Conservation (phyloP, 495 filamentous ascomycete genomes). For the Trichoderma parareesei region DNA sequence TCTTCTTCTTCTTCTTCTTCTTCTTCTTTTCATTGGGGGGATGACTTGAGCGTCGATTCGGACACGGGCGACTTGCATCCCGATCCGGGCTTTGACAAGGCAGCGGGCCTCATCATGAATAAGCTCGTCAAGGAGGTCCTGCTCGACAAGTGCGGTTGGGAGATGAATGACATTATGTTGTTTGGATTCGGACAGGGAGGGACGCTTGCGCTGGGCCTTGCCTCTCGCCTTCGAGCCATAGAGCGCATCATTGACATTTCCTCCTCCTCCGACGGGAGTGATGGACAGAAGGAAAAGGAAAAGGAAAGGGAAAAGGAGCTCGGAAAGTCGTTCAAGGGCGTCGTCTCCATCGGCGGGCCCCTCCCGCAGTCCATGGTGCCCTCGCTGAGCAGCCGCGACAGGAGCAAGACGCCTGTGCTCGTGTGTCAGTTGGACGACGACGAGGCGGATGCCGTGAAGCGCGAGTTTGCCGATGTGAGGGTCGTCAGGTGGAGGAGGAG, state of each 20-base stretch:
- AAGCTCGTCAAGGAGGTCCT: constrained; percentile 55
- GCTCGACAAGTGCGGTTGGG: constrained; percentile 63
- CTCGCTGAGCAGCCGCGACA: constrained; percentile 33
- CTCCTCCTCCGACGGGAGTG: too few species aligned
- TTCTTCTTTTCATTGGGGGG: constrained; percentile 82
- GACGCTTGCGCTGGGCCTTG: constrained; percentile 59
- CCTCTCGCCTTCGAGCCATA: constrained; percentile 30
- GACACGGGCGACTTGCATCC: constrained; percentile 59
- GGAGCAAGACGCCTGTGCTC: constrained; percentile 64
- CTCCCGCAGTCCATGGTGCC: constrained; percentile 49
- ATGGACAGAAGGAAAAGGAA: background rate
- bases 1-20: constrained; percentile 28
- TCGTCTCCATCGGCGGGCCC: constrained; percentile 69
- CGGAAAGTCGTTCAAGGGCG: constrained; percentile 38
- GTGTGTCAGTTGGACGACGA: constrained; percentile 60
- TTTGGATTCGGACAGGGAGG: constrained; percentile 88
- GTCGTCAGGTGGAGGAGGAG: constrained; percentile 62
- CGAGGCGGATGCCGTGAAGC: constrained; percentile 53
- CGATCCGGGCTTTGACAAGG: constrained; percentile 65
- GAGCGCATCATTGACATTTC: constrained; percentile 22
- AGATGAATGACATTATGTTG: constrained; percentile 58
- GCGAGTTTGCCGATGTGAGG: constrained; percentile 63
- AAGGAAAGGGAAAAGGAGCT: background rate
- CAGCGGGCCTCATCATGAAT: constrained; percentile 41
- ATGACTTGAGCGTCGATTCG: constrained; percentile 67